A percentile compares a stretch with the other conserved stretches of the same genome.
Conservation (phyloP, 139 green algal species). For the Volvox africanus region DNA sequence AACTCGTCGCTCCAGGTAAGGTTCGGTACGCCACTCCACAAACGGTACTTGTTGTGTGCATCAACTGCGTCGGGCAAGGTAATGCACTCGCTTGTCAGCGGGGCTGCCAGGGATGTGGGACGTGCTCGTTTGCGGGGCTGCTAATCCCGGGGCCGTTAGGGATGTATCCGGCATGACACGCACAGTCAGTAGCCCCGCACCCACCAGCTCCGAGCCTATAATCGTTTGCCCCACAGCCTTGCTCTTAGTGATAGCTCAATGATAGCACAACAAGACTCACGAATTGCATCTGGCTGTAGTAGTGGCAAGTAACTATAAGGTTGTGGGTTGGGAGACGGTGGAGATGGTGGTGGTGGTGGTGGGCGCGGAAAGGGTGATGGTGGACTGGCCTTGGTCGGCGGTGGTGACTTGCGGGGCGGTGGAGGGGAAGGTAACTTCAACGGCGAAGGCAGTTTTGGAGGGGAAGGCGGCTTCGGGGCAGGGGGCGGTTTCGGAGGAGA, state of each 20-base stretch:
- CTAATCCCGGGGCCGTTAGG: too few species aligned
- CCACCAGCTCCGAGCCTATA: not conserved
- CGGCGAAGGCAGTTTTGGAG: not conserved
- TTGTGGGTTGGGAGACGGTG: not conserved
- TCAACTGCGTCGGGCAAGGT: not conserved
- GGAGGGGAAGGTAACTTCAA: not conserved
- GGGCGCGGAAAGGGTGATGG: not conserved
- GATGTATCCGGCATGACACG: not conserved
- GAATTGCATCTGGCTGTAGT: not conserved
- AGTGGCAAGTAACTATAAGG: not conserved
- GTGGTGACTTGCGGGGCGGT: not conserved
- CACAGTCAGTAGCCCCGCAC: not conserved
- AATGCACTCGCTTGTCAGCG: not conserved
- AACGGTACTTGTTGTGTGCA: constrained; percentile 19
- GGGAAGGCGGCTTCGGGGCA: not conserved
- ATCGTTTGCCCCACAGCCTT: not conserved
- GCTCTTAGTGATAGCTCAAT: not conserved
- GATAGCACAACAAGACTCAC: not conserved
- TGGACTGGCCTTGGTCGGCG: not conserved
- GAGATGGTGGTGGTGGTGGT: not conserved
- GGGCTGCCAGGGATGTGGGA: not conserved
- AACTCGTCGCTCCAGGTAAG: constrained; percentile 29
- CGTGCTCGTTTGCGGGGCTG: too few species aligned
- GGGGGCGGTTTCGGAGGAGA: not conserved
- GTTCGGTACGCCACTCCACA: not conserved